Evolutionary conservation across 2,329 filamentous ascomycete species (phyloP).

Genomic region (Thermoascus crustaceus): DNA sequence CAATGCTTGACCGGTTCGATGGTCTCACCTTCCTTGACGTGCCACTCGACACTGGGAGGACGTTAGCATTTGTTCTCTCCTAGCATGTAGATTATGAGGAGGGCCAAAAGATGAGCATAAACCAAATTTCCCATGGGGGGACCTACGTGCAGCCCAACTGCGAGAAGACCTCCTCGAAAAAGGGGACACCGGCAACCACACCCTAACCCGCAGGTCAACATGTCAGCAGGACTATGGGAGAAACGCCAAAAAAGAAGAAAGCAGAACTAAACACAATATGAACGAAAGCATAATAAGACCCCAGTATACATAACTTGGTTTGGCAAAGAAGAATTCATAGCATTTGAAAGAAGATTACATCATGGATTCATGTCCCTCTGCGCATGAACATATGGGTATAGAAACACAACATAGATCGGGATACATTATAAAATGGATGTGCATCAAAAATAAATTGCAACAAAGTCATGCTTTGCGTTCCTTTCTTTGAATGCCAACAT

Average conservation of each 20-base stretch:
- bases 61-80: background rate
- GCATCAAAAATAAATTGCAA: background rate
- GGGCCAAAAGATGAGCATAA: too few species aligned
- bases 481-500: background rate
- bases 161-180: constrained; percentile 86
- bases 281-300: background rate
- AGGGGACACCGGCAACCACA: constrained; percentile 82
- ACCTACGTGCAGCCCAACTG: constrained; percentile 76
- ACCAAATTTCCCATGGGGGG: background rate
- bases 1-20: constrained; percentile 59
- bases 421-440: too few species aligned
- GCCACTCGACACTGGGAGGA: constrained; percentile 65
- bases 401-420: too few species aligned
- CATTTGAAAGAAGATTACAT: too few species aligned
- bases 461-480: too few species aligned
- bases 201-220: constrained; percentile 42
- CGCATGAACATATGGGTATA: too few species aligned
- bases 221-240: constrained; percentile 4
- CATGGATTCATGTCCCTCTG: too few species aligned
- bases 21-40: constrained; percentile 63
- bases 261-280: background rate
- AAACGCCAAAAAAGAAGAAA: background rate
- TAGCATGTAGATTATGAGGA: too few species aligned
- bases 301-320: too few species aligned
- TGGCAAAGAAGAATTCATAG: too few species aligned